A percentile compares a stretch with the other conserved stretches of the same genome.
These are phyloP conservation scores for Sisymbrium irio DNA, from an alignment of 345 rosid species.

Conservation along the genomic window DNA sequence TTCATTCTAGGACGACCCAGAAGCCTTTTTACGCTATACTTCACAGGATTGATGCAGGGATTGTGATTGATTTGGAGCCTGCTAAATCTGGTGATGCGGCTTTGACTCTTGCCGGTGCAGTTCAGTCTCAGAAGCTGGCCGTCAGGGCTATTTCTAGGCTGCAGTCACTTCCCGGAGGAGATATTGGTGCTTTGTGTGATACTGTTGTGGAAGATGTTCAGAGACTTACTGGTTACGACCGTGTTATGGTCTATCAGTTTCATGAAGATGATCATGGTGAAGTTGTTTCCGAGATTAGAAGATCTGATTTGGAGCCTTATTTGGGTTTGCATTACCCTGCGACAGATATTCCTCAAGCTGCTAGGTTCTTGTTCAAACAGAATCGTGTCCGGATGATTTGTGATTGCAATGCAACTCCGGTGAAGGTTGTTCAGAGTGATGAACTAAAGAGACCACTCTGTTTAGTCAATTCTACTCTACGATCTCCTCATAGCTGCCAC, in stretches of 20 bases:
- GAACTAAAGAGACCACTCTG: constrained; percentile 66
- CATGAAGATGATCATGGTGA: constrained; percentile 92
- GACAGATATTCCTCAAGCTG: constrained; percentile 82
- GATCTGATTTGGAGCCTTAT: constrained; percentile 86
- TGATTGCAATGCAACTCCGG: constrained; percentile 64
- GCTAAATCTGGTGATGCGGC: constrained; percentile 58
- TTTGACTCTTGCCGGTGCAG: constrained; percentile 68
- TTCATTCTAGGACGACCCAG: constrained; percentile 51
- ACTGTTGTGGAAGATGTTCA: constrained; percentile 86
- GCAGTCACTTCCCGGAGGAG: constrained; percentile 82
- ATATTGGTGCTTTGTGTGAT: constrained; percentile 74
- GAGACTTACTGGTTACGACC: constrained; percentile 76
- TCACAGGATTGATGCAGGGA: constrained; percentile 74
- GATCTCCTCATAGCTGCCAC: constrained; percentile 76
- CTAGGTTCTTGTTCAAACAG: constrained; percentile 81
- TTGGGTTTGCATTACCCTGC: constrained; percentile 91
- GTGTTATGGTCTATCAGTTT: constrained; percentile 86
- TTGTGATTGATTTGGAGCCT: constrained; percentile 86
- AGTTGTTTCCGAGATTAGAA: constrained; percentile 76
- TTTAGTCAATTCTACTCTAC: constrained; percentile 71
- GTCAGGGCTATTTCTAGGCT: constrained; percentile 77
- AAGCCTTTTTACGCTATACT: constrained; percentile 78
- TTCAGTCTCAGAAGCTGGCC: constrained; percentile 85
- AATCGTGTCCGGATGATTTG: constrained; percentile 77
- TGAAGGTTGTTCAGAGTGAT: constrained; percentile 61